These are phyloP conservation scores for Phaseolus coccineus DNA, from an alignment of 331 rosid species.

Conservation along the genomic window DNA sequence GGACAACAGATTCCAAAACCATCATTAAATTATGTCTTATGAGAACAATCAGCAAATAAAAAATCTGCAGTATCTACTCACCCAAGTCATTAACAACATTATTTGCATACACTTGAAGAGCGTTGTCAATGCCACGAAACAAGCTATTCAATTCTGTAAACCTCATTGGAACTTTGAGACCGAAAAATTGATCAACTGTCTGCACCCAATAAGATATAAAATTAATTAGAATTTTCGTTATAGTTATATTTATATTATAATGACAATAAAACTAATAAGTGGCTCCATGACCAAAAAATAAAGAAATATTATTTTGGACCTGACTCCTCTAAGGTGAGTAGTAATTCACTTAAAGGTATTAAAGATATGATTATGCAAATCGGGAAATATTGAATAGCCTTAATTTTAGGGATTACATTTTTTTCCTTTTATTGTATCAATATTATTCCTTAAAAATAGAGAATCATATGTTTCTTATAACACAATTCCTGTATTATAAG, in stretches of 20 bases:
- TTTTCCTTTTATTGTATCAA: too few species aligned
- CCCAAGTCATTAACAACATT: constrained; percentile 76
- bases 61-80: constrained; percentile 49
- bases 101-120: constrained; percentile 86
- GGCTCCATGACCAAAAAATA: background rate
- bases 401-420: too few species aligned
- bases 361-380: too few species aligned
- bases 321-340: background rate
- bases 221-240: background rate
- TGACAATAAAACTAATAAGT: background rate
- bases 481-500: too few species aligned
- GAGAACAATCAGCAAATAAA: constrained; percentile 27
- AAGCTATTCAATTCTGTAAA: constrained; percentile 83
- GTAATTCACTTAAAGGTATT: background rate
- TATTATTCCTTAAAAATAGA: too few species aligned
- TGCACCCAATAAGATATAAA: constrained; percentile 56
- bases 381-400: too few species aligned
- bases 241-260: background rate
- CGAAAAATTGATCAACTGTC: constrained; percentile 97
- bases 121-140: constrained; percentile 97
- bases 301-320: background rate
- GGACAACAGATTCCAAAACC: background rate
- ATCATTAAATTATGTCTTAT: constrained; percentile 12
- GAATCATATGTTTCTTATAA: too few species aligned
- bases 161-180: constrained; percentile 97